Evolutionary conservation across 1,284 basidiomycete species (phyloP).

Genomic region (Chondrostereum purpureum): DNA sequence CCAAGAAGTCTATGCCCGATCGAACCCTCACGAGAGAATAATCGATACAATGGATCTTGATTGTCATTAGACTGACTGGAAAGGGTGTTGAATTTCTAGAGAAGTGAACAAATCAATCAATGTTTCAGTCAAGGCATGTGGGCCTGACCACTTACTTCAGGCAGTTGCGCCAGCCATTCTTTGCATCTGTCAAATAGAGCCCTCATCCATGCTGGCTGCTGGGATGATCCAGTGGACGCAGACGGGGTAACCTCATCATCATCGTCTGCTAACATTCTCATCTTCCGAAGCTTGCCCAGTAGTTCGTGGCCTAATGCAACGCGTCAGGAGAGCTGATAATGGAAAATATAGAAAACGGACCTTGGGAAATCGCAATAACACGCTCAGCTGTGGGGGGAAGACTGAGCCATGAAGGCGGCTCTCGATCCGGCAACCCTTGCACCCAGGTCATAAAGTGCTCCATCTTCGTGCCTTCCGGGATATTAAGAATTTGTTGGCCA

Average conservation of each 20-base stretch:
- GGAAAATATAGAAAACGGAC: slow-evolving; percentile 32
- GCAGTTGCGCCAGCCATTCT: slow-evolving; percentile 77
- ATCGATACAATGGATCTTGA: slow-evolving; percentile 78
- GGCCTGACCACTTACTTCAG: slow-evolving; percentile 45
- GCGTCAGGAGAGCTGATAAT: slow-evolving; percentile 6
- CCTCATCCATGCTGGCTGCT: slow-evolving; percentile 92
- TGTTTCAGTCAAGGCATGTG: slow-evolving; percentile 5
- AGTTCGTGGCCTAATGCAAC: slow-evolving; percentile 64
- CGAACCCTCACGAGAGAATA: slow-evolving; percentile 84
- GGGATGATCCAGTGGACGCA: slow-evolving; percentile 46
- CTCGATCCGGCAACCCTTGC: slow-evolving; percentile 77
- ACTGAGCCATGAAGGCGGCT: slow-evolving; percentile 90
- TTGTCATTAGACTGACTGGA: slow-evolving; percentile 61
- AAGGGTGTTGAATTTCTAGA: slow-evolving; percentile 56
- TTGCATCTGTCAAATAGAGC: slow-evolving; percentile 70
- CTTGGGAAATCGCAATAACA: slow-evolving; percentile 86
- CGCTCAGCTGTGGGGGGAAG: slow-evolving; percentile 86
- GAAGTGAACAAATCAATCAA: slow-evolving; percentile 9
- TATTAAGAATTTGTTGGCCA: slow-evolving; percentile 53
- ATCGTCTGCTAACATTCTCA: slow-evolving; percentile 85
- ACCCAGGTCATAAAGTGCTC: slow-evolving; percentile 89
- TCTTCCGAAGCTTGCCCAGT: slow-evolving; percentile 82
- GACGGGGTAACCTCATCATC: slow-evolving; percentile 60
- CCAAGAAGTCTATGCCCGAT: slow-evolving; percentile 74
- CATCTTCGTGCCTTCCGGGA: slow-evolving; percentile 88